phyloP scores from a whole-genome alignment of 768 basidiomycete species.

The Pulveroboletus frians region DNA sequence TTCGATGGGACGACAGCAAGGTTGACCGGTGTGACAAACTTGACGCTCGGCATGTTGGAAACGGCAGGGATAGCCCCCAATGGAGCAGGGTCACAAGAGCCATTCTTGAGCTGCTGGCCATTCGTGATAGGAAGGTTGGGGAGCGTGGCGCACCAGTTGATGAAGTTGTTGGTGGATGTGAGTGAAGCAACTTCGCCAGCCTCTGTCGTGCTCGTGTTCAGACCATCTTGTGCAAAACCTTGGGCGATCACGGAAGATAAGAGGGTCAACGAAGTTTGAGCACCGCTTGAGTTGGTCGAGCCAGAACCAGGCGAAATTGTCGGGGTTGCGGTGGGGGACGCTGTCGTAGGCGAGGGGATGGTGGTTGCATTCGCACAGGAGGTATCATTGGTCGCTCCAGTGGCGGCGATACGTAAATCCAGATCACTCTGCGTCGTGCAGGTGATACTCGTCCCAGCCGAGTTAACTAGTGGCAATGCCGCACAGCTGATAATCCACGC shows the following conservation, averaged over 20 bases:
- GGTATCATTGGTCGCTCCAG: slow-evolving; percentile 19
- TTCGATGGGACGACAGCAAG: slow-evolving; percentile 38
- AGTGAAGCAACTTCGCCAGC: slow-evolving; percentile 52
- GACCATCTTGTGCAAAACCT: slow-evolving; percentile 54
- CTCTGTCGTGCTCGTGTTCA: slow-evolving; percentile 21
- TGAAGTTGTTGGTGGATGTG: slow-evolving; percentile 69
- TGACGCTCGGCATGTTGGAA: slow-evolving; percentile 48
- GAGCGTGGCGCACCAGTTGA: slow-evolving; percentile 56
- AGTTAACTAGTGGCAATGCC: slow-evolving; percentile 49
- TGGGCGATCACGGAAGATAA: slow-evolving; percentile 46
- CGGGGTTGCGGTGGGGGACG: background rate
- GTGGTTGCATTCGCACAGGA: slow-evolving; percentile 14
- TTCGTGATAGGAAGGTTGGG: slow-evolving; percentile 52
- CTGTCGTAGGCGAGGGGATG: slow-evolving; percentile 13
- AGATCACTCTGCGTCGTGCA: slow-evolving; percentile 48
- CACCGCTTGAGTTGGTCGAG: slow-evolving; percentile 15
- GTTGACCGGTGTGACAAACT: slow-evolving; percentile 48
- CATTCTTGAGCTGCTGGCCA: slow-evolving; percentile 46
- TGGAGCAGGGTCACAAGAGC: slow-evolving; percentile 57
- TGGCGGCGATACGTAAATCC: slow-evolving; percentile 43
- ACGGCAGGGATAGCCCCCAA: slow-evolving; percentile 54
- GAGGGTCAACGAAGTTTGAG: slow-evolving; percentile 35
- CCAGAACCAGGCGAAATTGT: slow-evolving; percentile 4
- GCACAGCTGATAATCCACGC: slow-evolving; percentile 12
- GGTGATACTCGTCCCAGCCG: slow-evolving; percentile 45